phyloP scores from a whole-genome alignment of 2,329 filamentous ascomycete species.

The Trichoderma simmonsii region DNA sequence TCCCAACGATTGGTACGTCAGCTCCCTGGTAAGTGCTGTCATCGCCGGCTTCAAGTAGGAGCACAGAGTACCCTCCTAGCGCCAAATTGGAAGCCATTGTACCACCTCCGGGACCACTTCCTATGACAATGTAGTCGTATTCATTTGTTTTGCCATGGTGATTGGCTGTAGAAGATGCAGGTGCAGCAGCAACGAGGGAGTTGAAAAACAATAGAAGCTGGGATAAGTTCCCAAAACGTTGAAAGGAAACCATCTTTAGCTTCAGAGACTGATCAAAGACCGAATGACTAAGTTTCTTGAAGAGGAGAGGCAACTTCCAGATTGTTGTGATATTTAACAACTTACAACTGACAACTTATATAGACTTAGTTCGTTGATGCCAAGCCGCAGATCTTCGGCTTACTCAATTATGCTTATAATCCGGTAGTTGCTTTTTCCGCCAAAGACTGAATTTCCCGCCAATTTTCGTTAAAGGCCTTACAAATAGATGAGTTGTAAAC shows the following conservation, averaged over 20 bases:
- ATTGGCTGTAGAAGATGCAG: not conserved
- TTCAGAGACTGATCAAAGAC: not conserved
- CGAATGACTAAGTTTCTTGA: accelerated
- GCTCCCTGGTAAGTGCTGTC: not conserved
- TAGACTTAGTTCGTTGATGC: not conserved
- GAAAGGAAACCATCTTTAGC: not conserved
- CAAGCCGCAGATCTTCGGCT: not conserved
- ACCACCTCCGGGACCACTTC: not conserved
- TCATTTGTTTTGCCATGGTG: not conserved
- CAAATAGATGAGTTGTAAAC: not conserved
- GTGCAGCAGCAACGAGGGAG: not conserved
- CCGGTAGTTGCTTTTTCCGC: not conserved
- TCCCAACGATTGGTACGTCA: not conserved
- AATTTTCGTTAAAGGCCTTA: not conserved
- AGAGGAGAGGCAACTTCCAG: not conserved
- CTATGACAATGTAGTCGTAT: not conserved
- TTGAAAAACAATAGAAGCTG: not conserved
- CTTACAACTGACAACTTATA: not conserved
- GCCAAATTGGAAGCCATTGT: not conserved
- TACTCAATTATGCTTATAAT: not conserved
- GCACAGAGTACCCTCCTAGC: not conserved
- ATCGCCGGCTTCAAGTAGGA: not conserved
- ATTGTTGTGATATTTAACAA: not conserved
- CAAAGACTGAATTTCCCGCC: not conserved
- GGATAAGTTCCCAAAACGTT: not conserved